phyloP scores from a whole-genome alignment of 2,329 filamentous ascomycete species.

The Fusarium chaquense region DNA sequence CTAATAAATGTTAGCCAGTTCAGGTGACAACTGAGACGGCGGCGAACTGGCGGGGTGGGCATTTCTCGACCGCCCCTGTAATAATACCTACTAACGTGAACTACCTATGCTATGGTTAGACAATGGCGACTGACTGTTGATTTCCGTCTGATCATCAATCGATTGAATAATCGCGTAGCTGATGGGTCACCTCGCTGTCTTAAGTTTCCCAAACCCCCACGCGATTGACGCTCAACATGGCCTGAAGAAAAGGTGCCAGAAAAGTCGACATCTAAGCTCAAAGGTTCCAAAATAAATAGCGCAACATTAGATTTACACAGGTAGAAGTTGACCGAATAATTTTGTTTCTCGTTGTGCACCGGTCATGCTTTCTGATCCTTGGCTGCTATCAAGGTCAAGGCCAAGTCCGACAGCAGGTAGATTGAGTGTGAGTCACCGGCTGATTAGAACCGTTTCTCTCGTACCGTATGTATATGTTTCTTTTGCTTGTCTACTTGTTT shows the following conservation, averaged over 20 bases:
- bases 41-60: constrained; percentile 36
- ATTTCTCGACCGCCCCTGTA: constrained; percentile 16
- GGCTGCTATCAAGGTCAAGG: background rate
- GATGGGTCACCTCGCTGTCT: background rate
- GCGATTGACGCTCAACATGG: constrained; percentile 23
- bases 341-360: background rate
- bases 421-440: constrained; percentile 34
- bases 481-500: background rate
- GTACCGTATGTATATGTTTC: constrained; percentile 3
- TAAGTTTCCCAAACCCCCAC: constrained; percentile 22
- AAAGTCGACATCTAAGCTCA: background rate
- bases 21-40: constrained; percentile 7
- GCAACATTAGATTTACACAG: background rate
- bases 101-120: constrained; percentile 14
- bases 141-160: constrained; percentile 2
- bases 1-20: constrained; percentile 1
- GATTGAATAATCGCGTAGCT: constrained; percentile 1
- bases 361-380: background rate
- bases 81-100: background rate
- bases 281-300: background rate
- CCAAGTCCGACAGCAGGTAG: constrained; percentile 23
- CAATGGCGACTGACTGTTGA: constrained; percentile 10
- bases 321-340: background rate
- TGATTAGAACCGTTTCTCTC: constrained; percentile 16
- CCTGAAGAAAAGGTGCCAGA: background rate